These are phyloP conservation scores for Aegilops sharonensis DNA, from an alignment of 176 grass and related monocot species.

Conservation along the genomic window DNA sequence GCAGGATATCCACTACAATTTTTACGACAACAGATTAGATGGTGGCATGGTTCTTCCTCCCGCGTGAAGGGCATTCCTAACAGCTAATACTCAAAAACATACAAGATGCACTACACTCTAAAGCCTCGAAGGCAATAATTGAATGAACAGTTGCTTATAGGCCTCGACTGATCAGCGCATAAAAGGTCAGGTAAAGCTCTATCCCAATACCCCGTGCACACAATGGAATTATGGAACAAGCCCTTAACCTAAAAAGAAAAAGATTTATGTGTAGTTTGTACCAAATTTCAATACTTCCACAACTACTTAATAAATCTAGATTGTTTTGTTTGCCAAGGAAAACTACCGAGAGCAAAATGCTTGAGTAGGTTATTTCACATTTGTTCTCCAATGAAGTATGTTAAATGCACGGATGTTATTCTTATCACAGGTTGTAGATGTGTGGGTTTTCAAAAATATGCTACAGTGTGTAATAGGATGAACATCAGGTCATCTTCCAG, in stretches of 20 bases:
- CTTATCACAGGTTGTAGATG: too few relatives aligned
- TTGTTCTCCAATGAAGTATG: too few relatives aligned
- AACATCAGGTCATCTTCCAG: not conserved
- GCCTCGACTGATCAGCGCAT: not conserved
- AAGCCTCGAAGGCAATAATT: not conserved
- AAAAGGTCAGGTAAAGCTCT: not conserved
- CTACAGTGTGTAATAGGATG: not conserved
- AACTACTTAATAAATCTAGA: not conserved
- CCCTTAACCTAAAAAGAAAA: not conserved
- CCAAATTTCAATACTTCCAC: not conserved
- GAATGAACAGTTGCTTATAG: not conserved
- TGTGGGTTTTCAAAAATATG: not conserved
- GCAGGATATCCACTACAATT: not conserved
- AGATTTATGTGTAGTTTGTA: not conserved
- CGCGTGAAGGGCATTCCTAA: not conserved
- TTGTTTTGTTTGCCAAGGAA: not conserved
- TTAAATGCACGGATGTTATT: too few relatives aligned
- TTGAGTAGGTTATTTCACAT: too few relatives aligned
- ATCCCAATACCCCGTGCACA: not conserved
- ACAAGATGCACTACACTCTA: not conserved
- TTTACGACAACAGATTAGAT: not conserved
- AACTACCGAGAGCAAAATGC: not conserved
- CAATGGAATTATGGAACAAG: not conserved
- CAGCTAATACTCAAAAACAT: not conserved
- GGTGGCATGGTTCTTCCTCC: conserved; percentile 1